Evolutionary conservation across 805 yeast genomes (phyloP).

Genomic region (Pichia gijzeniarum): DNA sequence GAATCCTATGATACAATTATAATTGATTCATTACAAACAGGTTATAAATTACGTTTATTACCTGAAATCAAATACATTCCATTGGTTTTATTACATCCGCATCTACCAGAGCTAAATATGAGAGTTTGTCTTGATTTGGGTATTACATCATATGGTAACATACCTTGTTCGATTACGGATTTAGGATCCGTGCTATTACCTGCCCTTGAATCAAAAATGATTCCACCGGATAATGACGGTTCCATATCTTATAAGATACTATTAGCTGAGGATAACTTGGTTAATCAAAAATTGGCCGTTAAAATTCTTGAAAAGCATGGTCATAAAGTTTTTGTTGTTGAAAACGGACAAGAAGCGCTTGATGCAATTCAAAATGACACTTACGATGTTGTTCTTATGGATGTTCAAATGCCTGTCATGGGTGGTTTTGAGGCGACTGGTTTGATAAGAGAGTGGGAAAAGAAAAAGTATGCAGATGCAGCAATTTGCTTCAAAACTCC

Average conservation of each 20-base stretch:
- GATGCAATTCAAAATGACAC: slow-evolving; percentile 62
- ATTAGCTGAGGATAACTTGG: slow-evolving; percentile 82
- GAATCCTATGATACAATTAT: slow-evolving; percentile 72
- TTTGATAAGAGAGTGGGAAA: slow-evolving; percentile 82
- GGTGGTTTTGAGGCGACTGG: slow-evolving; percentile 92
- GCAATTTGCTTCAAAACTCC: slow-evolving; percentile 67
- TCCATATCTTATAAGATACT: slow-evolving; percentile 66
- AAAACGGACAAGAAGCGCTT: slow-evolving; percentile 77
- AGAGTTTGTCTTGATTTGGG: slow-evolving; percentile 79
- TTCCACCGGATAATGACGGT: slow-evolving; percentile 74
- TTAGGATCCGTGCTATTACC: slow-evolving; percentile 79
- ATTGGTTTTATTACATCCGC: slow-evolving; percentile 68
- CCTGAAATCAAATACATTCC: slow-evolving; percentile 84
- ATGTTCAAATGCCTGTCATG: slow-evolving; percentile 94
- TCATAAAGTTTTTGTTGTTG: slow-evolving; percentile 77
- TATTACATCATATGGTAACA: slow-evolving; percentile 81
- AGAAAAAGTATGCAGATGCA: slow-evolving; percentile 65
- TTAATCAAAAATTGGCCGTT: slow-evolving; percentile 83
- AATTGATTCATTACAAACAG: slow-evolving; percentile 73
- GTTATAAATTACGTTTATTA: slow-evolving; percentile 57
- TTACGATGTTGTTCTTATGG: slow-evolving; percentile 84
- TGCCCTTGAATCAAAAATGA: slow-evolving; percentile 75
- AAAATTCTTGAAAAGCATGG: slow-evolving; percentile 81
- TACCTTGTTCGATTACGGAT: slow-evolving; percentile 79
- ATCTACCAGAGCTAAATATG: slow-evolving; percentile 71